Conservation (phyloP, 129 eudicot genomes). For the sunflower (Helianthus annuus) region HanXRQr2.0-SUNRISE NC_035433.2:134777849-134778348, state of each 20-base stretch:
- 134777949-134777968: slow-evolving; percentile 32
- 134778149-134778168: slow-evolving; percentile 66
- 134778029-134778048: slow-evolving; percentile 39
- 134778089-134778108: slow-evolving; percentile 68
- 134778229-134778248: slow-evolving; percentile 80
- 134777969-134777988: slow-evolving; percentile 35
- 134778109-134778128: slow-evolving; percentile 61
- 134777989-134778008: slow-evolving; percentile 46
- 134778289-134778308: slow-evolving; percentile 86
- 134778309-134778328: slow-evolving; percentile 92
- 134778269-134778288: slow-evolving; percentile 77
- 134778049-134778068: slow-evolving; percentile 37
- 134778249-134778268: slow-evolving; percentile 80
- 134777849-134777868: slow-evolving; percentile 67
- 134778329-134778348: slow-evolving; percentile 98
- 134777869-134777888: slow-evolving; percentile 49
- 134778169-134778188: slow-evolving; percentile 59
- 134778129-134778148: slow-evolving; percentile 87
- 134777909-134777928: slow-evolving; percentile 32
- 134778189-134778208: slow-evolving; percentile 64
- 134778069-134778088: slow-evolving; percentile 45
- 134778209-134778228: slow-evolving; percentile 73
- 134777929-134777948: slow-evolving; percentile 28
- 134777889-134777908: slow-evolving; percentile 43
- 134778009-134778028: slow-evolving; percentile 67